These are phyloP conservation scores for Alternaria dauci DNA, from an alignment of 2,329 filamentous ascomycete species.

Conservation along the genomic window DNA sequence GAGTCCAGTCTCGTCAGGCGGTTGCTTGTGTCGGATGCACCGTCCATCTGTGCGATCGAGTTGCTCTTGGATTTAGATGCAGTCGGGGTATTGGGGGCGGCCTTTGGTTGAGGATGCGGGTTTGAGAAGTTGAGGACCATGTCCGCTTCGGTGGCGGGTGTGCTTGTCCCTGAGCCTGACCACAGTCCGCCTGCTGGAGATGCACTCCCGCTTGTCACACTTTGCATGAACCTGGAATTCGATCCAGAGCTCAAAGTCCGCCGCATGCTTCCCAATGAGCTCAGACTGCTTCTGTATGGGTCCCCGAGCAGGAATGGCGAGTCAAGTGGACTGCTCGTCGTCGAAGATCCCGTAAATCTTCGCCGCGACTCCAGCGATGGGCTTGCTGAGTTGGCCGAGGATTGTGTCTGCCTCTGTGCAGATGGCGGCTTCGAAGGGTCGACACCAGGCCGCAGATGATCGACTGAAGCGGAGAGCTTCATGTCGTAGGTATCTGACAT, in stretches of 20 bases:
- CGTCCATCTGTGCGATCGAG: conserved; percentile 16
- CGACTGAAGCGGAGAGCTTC: conserved; percentile 75
- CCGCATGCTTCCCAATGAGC: conserved; percentile 52
- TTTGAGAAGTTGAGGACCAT: conserved; percentile 46
- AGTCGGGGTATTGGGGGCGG: conserved; percentile 11
- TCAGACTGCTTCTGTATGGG: conserved; percentile 44
- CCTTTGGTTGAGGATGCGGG: conserved; percentile 31
- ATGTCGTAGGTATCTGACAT: conserved; percentile 73
- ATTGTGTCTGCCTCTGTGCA: conserved; percentile 34
- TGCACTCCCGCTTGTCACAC: conserved; percentile 29
- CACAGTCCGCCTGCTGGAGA: conserved; percentile 50
- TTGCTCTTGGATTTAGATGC: conserved; percentile 16
- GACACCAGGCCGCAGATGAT: conserved; percentile 69
- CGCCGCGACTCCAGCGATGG: conserved; percentile 37
- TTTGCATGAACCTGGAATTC: conserved; percentile 32
- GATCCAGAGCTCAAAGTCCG: conserved; percentile 48
- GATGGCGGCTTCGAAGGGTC: conserved; percentile 48
- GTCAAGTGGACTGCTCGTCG: conserved; percentile 39
- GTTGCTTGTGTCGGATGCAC: conserved; percentile 15
- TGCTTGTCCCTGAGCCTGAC: conserved; percentile 49
- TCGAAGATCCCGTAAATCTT: conserved; percentile 32
- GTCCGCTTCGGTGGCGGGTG: conserved; percentile 35
- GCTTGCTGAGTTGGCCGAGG: conserved; percentile 40
- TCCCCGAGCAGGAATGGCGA: conserved; percentile 42
- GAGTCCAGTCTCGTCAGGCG: conserved; percentile 26